Conservation (phyloP, 1,284 basidiomycete genomes). For the Ustilago cynodontis region DNA sequence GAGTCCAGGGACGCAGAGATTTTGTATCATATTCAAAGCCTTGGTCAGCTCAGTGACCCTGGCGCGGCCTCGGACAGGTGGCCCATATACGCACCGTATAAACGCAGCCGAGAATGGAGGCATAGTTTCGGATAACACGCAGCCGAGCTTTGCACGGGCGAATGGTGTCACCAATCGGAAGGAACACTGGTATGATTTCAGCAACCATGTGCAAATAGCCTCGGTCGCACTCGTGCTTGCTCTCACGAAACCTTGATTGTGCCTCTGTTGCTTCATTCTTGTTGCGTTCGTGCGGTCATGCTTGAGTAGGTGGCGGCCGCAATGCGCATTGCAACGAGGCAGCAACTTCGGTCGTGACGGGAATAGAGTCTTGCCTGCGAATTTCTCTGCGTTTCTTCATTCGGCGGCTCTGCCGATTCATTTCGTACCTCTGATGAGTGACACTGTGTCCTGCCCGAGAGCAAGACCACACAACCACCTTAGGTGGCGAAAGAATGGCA, state of each 20-base stretch:
- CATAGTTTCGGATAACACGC: constrained; percentile 11
- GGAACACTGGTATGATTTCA: neutral
- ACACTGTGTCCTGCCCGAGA: no score
- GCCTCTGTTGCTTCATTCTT: neutral
- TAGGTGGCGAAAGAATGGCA: neutral
- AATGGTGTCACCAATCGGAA: neutral
- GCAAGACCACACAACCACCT: neutral
- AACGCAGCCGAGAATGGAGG: neutral
- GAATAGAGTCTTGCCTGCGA: neutral
- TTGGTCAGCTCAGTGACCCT: neutral
- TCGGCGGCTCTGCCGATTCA: neutral
- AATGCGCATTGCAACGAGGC: neutral
- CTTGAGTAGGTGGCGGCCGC: neutral
- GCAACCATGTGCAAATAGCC: neutral
- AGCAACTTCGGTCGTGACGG: constrained; percentile 12
- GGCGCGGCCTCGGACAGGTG: constrained; percentile 10
- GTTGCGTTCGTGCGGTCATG: neutral
- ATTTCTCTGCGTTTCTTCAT: neutral
- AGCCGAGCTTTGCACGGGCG: constrained; percentile 5
- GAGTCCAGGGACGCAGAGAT: neutral
- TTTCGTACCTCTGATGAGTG: no score
- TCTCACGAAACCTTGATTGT: neutral
- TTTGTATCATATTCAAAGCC: neutral
- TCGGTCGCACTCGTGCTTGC: neutral
- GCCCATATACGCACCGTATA: neutral